Base-by-base conservation (phyloP, 164 flowering plant genomes). In the Magnolia changhungtana region DNA sequence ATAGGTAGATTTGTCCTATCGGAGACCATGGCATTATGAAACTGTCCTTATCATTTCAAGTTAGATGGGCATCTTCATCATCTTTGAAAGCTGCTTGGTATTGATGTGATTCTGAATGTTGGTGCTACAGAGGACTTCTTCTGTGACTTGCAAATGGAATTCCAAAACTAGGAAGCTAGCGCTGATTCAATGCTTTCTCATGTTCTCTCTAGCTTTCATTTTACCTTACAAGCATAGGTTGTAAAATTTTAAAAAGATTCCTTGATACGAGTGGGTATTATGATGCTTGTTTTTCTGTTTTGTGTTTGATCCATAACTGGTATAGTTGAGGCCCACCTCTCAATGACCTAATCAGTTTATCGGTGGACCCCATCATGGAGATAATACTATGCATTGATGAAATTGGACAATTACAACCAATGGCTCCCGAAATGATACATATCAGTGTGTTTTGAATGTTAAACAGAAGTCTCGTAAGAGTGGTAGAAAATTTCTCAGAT, bases 71-170 rank as follows among this genome's bases (percentile, higher is more conserved):
- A 66, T 76, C 51, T 73, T 51, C 50, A 37, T 67, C 77, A 55
- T 45, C 23, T 61, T 50, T 29, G 10, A 7, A 23, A 19, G 5
- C 70, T 20, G 4, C 27, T 7, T 31, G 58, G 1, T 74, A 45
- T 18, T 77, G 51, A 20, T 76, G 66, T 37, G 64, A 23, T 14
- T 77, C 69, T 76, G 51, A 68, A 9, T 81, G 49, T 86, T 79
- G 52, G 24, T 74, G 72, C 79, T 66, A 64, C 89, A 96, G 99
- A 67, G 84, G 97, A 92, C 82, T 93, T 96, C 84, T 88, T 96
- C 55, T 87, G 78, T 74, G 99, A 93, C 75, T 85, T 93, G 75
- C 96, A 94, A 86, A 89, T 84, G 79, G 99, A 96, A 85, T 92
- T 85, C 64, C 86, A 74, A 67, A 93, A 89, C 76, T 91, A 97